Conservation (phyloP, 805 yeast genomes). For the Saccharomycopsis lassenensis region DNA sequence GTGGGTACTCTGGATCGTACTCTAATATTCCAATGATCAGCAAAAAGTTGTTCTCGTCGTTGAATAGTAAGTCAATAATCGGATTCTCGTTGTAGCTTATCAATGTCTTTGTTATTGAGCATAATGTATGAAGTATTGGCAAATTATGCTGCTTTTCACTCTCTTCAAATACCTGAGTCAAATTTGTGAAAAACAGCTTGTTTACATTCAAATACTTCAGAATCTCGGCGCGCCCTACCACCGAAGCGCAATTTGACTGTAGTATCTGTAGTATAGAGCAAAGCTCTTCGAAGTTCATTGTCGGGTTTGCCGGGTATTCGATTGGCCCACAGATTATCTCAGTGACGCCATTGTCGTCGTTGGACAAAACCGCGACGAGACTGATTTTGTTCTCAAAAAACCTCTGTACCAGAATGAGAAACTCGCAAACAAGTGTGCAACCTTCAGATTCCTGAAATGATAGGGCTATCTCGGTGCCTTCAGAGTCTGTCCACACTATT, state of each 20-base stretch:
- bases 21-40: slow-evolving; percentile 64
- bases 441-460: slow-evolving; percentile 90
- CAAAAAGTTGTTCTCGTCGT: slow-evolving; percentile 28
- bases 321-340: slow-evolving; percentile 79
- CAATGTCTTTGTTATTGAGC: slow-evolving; percentile 62
- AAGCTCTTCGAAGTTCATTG: slow-evolving; percentile 34
- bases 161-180: slow-evolving; percentile 41
- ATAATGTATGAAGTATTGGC: slow-evolving; percentile 49
- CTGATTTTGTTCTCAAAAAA: slow-evolving; percentile 54
- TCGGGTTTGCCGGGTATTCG: slow-evolving; percentile 50
- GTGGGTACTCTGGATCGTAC: slow-evolving; percentile 81
- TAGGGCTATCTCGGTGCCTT: slow-evolving; percentile 65
- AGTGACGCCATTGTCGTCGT: slow-evolving; percentile 35
- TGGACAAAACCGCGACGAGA: slow-evolving; percentile 54
- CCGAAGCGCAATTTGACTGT: slow-evolving; percentile 49
- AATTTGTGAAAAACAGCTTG: slow-evolving; percentile 36
- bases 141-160: slow-evolving; percentile 47
- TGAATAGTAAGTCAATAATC: slow-evolving; percentile 46
- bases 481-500: slow-evolving; percentile 82
- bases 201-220: slow-evolving; percentile 42
- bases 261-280: slow-evolving; percentile 43
- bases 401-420: slow-evolving; percentile 58
- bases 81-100: slow-evolving; percentile 61
- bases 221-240: slow-evolving; percentile 50
- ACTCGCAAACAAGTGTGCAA: slow-evolving; percentile 74